Base-by-base conservation (phyloP, 768 basidiomycete genomes). In the Russula griseocarnosa region DNA sequence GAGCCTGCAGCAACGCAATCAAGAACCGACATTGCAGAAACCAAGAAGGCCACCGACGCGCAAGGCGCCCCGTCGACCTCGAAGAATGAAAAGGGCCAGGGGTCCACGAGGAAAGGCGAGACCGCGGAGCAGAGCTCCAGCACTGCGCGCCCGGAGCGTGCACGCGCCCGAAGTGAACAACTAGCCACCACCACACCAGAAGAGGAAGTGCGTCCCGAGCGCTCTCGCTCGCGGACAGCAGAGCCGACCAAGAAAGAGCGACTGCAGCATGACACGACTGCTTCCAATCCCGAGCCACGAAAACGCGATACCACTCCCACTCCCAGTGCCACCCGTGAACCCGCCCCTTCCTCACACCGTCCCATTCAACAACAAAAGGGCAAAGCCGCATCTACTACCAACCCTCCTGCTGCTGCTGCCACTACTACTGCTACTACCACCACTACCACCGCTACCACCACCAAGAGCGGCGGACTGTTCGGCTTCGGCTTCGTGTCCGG, bases 221-320 rank as follows among this genome's bases (percentile, higher is more conserved):
- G 63, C 49, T 30, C 58, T 10, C 63, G 63, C 16, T 60, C 63
- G 34, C 66, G 60, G 38, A 65, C 58, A 3, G 47, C 62, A 47
- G 63, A 65, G 46, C 66, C 57, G 13, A 51, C 61, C 49, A 66
- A 63, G 63, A 66, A 66, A 55, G 66, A 66, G 34, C 62, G 64
- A 20, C 62, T 66, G 5, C 36, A 56, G 47, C 56, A 60, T 42
- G 32, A 51, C 61, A 60, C 66, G 20, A 42, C 46, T 7, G 38
- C 30, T 24, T 16, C 60, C 14, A 32, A 2, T n/a, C 14, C 56
- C 22, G 40, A 49, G 24, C 47, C 24, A 7, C 53, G 54, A 26
- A 64, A 52, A 22, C 62, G 34, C 13, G 42, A 53, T 3, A 63
- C 50, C 24, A 50, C 52, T 0, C 56, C 56, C n/a, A 62, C 47